Base-by-base conservation (phyloP, 768 basidiomycete genomes). In the Pisolithus marmoratus region DNA sequence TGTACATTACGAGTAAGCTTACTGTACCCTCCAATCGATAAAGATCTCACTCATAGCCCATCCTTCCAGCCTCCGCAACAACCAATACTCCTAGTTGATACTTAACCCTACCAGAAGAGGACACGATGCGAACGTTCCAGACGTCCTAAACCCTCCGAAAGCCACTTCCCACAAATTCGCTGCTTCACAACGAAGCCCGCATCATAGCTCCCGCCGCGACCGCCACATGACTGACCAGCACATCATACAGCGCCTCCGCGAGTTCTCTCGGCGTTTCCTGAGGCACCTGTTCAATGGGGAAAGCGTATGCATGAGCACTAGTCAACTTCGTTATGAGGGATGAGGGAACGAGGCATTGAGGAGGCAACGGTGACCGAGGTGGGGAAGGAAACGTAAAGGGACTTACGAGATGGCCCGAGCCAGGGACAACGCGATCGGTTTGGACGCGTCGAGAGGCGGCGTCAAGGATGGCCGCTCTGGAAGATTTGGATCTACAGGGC, bases 351-450 rank as follows among this genome's bases (percentile, higher is more conserved):
- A 4, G 34, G 34, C 34, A 34, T 15, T 34, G 14, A 34, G 34
- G 34, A 5, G 4, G 34, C 12, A 34, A 34, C 15, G 15, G 31
- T 14, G 12, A 34, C 31, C 31, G 31, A 34, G 12, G 12, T 14
- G 11, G 8, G 26, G 45, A 14, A 17, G 27, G 4, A 6, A 17
- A 8, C 8, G 45, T 26, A 41, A 14, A 20, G 27, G 42, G 26
- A 57, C 61, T 45, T 40, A 69, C 66, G 12, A 69, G 57, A 52
- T 67, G 66, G 31, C 67, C 68, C 23, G 67, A 61, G 12, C 60
- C 68, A 49, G 49, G 50, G 23, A 67, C 42, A 4, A 55, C 60
- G 20, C 54, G 56, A 27, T 63, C 52, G 14, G 66, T 56, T 20
- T 31, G 15, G 7, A 69, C 36, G 23, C 52, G 58, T 20, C 60